Base-by-base conservation (phyloP, 2,329 filamentous ascomycete species). In the Calonectria henricotiae region DNA sequence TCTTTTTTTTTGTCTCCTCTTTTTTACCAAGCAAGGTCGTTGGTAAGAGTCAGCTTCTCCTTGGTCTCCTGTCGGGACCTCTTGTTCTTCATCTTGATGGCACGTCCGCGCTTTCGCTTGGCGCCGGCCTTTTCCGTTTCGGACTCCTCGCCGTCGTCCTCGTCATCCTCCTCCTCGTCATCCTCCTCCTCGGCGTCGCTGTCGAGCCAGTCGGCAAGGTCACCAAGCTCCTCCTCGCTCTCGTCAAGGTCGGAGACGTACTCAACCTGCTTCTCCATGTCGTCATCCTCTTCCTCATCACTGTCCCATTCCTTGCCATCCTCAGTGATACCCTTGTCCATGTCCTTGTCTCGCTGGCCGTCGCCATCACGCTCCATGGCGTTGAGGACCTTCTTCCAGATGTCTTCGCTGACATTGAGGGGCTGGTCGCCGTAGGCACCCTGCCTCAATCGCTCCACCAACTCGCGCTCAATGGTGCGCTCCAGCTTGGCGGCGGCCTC, bases 331-430 rank as follows among this genome's bases (percentile, higher is more conserved):
- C 95, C 96, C 76, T 95, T 91, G 81, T 98, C 96, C 81, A 96
- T 83, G 81, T 98, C 96, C 84, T 95, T 90, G 81, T 98, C 96
- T 65, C 94, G 88, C 73, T 90, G 87, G 51, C 93, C 96, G 78
- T 97, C 91, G 69, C 96, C 95, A 77, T 93, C 92, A 76, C 93
- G 89, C 88, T 99, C 96, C 83, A 99, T 88, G 4, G 94, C 94
- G 71, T 92, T 91, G 76, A 99, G 90, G 8, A 99, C 96, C 89
- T 95, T 97, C 89, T 97, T 97, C 96, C 96, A 99, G 71, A 99
- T 94, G 15, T 90, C 89, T 82, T 98, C 95, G 82, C 97, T 96
- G 62, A 98, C 95, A 80, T 99, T 99, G 74, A 99, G 87, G 47
- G 96, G 96, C 80, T 94, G 91, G 78, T 98, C 95, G 65, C 96